These are phyloP conservation scores for Chrysophaeum taylorii DNA, from an alignment of 352 stramenopile species.

Conservation along the genomic window DNA sequence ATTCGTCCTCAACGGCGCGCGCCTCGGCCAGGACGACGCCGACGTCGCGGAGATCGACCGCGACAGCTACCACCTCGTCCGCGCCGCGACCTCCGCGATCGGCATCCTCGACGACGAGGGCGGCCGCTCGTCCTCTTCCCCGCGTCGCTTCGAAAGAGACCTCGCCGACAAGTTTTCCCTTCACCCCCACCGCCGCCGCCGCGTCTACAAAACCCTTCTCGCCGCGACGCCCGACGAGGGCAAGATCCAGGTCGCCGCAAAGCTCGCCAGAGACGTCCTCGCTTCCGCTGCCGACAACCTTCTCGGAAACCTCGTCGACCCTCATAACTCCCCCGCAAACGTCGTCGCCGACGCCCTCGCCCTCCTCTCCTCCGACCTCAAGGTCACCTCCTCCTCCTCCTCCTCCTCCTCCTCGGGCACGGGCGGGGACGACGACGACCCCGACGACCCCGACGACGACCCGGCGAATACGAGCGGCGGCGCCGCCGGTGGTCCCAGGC, in stretches of 20 bases:
- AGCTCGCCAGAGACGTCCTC: constrained; percentile 81
- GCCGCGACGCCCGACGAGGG: constrained; percentile 87
- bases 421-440: constrained; percentile 51
- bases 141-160: too few species aligned
- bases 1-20: constrained; percentile 84
- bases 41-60: constrained; percentile 35
- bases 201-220: constrained; percentile 84
- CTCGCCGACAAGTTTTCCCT: too few species aligned
- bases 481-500: constrained; percentile 17
- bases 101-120: too few species aligned
- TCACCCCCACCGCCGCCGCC: constrained; percentile 12
- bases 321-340: constrained; percentile 59
- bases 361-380: constrained; percentile 61
- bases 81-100: constrained; percentile 7
- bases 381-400: constrained; percentile 48
- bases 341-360: constrained; percentile 65
- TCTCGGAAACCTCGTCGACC: constrained; percentile 55
- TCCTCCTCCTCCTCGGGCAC: constrained; percentile 46
- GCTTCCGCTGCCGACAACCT: constrained; percentile 70
- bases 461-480: constrained; percentile 38
- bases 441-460: constrained; percentile 39
- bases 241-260: constrained; percentile 85
- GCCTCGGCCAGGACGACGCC: constrained; percentile 56
- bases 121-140: too few species aligned
- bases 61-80: constrained; percentile 39